Percentiles rank a stretch among this genome's conserved stretches.
Conservation (phyloP, 305 asterid genomes). For the Fraxinus paxiana region DNA sequence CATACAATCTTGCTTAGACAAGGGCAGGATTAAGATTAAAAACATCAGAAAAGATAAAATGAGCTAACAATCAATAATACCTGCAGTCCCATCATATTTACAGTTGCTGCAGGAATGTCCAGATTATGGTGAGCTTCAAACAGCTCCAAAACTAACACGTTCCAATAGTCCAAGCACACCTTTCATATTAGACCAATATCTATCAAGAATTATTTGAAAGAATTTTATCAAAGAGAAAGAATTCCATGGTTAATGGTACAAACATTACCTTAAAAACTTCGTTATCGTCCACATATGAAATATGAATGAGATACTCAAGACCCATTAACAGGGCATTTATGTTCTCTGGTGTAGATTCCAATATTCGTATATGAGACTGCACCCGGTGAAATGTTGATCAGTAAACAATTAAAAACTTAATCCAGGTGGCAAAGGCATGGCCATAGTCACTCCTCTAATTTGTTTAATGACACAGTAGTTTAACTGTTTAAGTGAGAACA, state of each 20-base stretch:
- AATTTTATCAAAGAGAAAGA: background rate
- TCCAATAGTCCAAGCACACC: constrained; percentile 99
- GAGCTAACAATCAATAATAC: constrained; percentile 30
- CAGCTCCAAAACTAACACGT: constrained; percentile 77
- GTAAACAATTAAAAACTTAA: constrained; percentile 6
- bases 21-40: background rate
- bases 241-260: background rate
- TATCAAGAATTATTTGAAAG: background rate
- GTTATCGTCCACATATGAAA: constrained; percentile 93
- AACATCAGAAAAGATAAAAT: constrained; percentile 2
- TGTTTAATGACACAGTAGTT: background rate
- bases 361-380: constrained; percentile 86
- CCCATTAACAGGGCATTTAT: constrained; percentile 62
- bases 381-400: constrained; percentile 6
- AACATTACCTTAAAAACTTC: constrained; percentile 90
- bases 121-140: constrained; percentile 85
- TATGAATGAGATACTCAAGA: constrained; percentile 83
- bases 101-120: constrained; percentile 63
- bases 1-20: constrained; percentile 2
- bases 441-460: constrained; percentile 4
- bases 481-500: constrained; percentile 6
- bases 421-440: constrained; percentile 3
- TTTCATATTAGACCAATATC: constrained; percentile 14
- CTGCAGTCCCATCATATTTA: constrained; percentile 84
- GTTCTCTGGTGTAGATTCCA: constrained; percentile 80